Percentiles rank a stretch among this genome's conserved stretches.
phyloP scores from a whole-genome alignment of 495 filamentous ascomycete species.

The Podospora bellae-mahoneyi region DNA sequence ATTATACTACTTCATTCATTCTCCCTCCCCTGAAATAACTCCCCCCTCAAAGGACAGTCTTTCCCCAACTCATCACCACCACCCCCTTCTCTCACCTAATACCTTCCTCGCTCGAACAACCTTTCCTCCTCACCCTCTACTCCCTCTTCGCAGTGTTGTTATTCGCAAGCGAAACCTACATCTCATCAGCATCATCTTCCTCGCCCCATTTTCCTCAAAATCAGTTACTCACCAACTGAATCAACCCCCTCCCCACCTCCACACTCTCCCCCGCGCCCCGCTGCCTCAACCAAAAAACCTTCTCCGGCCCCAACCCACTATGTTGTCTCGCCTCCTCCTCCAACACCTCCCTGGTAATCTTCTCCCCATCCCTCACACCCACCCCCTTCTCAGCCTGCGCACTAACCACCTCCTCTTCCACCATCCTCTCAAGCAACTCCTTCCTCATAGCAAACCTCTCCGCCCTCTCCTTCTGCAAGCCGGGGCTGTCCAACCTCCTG shows the following conservation, averaged over 20 bases:
- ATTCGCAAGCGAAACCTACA: neutral
- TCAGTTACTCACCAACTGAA: neutral
- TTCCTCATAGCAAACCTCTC: slow-evolving; percentile 71
- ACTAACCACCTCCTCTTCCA: slow-evolving; percentile 33
- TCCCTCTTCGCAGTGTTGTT: neutral
- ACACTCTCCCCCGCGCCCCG: slow-evolving; percentile 2
- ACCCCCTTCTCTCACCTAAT: no score
- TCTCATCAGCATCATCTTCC: neutral
- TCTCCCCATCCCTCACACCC: slow-evolving; percentile 65
- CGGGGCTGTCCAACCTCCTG: slow-evolving; percentile 77
- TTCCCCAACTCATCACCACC: no score
- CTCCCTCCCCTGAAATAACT: no score
- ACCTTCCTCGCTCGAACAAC: no score
- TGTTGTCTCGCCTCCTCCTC: slow-evolving; percentile 62
- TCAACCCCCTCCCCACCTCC: slow-evolving; percentile 1
- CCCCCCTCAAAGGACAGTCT: no score
- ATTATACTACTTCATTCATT: no score
- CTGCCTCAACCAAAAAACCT: slow-evolving; percentile 58
- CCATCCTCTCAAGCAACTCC: slow-evolving; percentile 56
- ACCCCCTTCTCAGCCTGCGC: slow-evolving; percentile 35
- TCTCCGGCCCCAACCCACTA: slow-evolving; percentile 57
- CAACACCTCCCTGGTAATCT: slow-evolving; percentile 57
- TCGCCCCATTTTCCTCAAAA: neutral
- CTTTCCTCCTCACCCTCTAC: neutral
- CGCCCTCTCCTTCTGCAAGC: slow-evolving; percentile 68